Base-by-base conservation (phyloP, 805 yeast species). In the Tetrapisispora iriomotensis region DNA sequence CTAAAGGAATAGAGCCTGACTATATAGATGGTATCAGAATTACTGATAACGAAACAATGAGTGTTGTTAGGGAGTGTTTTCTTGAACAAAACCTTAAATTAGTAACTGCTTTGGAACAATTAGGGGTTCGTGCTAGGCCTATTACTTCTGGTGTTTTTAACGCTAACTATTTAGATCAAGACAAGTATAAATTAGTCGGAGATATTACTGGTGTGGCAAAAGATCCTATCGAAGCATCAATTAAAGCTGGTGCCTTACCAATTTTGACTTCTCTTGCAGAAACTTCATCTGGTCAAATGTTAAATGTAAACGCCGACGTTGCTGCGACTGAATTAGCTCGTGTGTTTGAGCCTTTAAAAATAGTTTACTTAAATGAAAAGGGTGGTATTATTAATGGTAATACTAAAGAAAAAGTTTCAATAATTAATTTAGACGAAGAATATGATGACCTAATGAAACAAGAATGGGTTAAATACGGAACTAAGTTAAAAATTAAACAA, bases 311-410 rank as follows among this genome's bases (percentile, higher is more conserved):
- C 59, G 99, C 99, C 7, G 99, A 92, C 59, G 96, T 92, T 38
- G 98, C 97, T 31, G 99, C 99, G 34, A 94, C 96, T 53, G 97
- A 92, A 65, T 72, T 92, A 49, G 96, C 98, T 19, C 75, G 96
- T 57, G 95, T 85, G 38, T 84, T 92, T 52, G 96, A 92, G 66
- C 99, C 99, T 7, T 75, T 92, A 56, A 92, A 92, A 66, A 90
- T 92, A 47, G 98, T 92, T 31, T 92, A 90, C 61, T 70, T 92
- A 62, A 88, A 87, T 64, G 99, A 92, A 64, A 92, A 92, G 66
- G 99, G 99, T 53, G 99, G 98, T 46, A 82, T 92, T 47, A 77
- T 85, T 54, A 85, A 92, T 58, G 97, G 97, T 42, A 78, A 74
- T 50, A 83, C 95, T 14, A 88, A 92, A 36, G 94, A 88, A 59